Percentiles rank a stretch among this genome's conserved stretches.
These are phyloP conservation scores for Termitomyces sp. DNA, from an alignment of 768 basidiomycete genomes.

Conservation along the genomic window DNA sequence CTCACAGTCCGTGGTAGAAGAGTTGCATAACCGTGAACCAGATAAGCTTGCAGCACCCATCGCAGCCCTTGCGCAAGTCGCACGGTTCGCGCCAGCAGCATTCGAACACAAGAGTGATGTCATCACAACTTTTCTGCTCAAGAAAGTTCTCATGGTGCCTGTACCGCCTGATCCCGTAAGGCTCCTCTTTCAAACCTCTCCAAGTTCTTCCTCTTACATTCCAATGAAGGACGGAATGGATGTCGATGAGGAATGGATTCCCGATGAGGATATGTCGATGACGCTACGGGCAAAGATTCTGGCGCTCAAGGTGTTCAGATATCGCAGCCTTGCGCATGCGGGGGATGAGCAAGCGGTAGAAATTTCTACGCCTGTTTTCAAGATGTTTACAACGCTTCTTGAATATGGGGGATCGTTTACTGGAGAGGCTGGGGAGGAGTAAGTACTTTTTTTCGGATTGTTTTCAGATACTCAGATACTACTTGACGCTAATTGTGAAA, in stretches of 20 bases:
- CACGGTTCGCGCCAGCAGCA: constrained; percentile 57
- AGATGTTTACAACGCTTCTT: constrained; percentile 70
- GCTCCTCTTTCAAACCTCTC: constrained; percentile 5
- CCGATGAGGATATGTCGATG: constrained; percentile 55
- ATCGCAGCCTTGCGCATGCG: constrained; percentile 72
- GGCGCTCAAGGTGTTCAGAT: constrained; percentile 75
- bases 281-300: constrained; percentile 66
- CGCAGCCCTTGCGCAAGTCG: constrained; percentile 70
- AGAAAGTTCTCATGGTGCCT: constrained; percentile 62
- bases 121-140: constrained; percentile 67
- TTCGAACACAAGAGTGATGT: constrained; percentile 79
- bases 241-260: constrained; percentile 70
- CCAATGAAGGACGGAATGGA: constrained; percentile 52
- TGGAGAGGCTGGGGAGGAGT: constrained; percentile 41
- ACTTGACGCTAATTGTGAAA: constrained; percentile 1
- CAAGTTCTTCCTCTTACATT: background rate
- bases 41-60: constrained; percentile 61
- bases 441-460: constrained; percentile 13
- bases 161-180: constrained; percentile 40
- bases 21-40: constrained; percentile 40
- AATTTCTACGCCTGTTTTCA: constrained; percentile 69
- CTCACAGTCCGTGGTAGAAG: constrained; percentile 52
- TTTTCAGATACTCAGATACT: no score
- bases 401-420: constrained; percentile 62
- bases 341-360: constrained; percentile 53